Percentiles rank a stretch among this genome's conserved stretches.
phyloP scores from a whole-genome alignment of 805 yeast species.

The Wickerhamiella azymoides region DNA sequence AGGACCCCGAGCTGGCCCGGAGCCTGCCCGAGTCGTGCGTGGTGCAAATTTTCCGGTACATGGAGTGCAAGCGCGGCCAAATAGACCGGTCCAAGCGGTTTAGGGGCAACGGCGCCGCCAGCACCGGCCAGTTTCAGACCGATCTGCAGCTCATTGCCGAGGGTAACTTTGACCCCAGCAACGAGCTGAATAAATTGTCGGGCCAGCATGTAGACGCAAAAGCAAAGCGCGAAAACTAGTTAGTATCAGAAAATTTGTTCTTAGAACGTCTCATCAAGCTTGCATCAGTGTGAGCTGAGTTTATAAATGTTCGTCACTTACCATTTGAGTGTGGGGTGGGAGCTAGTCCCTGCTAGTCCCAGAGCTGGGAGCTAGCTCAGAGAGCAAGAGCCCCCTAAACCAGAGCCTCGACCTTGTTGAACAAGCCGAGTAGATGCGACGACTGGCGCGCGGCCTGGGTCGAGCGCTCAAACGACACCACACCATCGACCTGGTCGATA shows the following conservation, averaged over 20 bases:
- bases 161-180: slow-evolving; percentile 73
- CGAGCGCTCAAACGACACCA: slow-evolving; percentile 10
- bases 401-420: slow-evolving; percentile 8
- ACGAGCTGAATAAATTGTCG: slow-evolving; percentile 57
- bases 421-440: slow-evolving; percentile 4
- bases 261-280: slow-evolving; percentile 20
- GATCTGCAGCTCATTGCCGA: slow-evolving; percentile 62
- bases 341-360: too few relatives aligned
- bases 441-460: background rate
- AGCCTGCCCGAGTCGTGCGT: slow-evolving; percentile 80
- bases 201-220: slow-evolving; percentile 7
- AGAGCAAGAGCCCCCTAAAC: background rate
- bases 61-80: slow-evolving; percentile 84
- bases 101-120: slow-evolving; percentile 83
- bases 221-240: background rate
- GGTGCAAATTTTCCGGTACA: slow-evolving; percentile 69
- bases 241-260: slow-evolving; percentile 9
- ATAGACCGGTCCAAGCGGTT: slow-evolving; percentile 82
- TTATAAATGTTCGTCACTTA: slow-evolving; percentile 21
- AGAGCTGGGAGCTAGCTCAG: too few relatives aligned
- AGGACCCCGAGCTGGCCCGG: slow-evolving; percentile 58
- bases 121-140: slow-evolving; percentile 86
- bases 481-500: slow-evolving; percentile 13
- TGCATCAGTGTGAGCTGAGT: slow-evolving; percentile 25
- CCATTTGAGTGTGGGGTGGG: slow-evolving; percentile 9